These are phyloP conservation scores for Withania somnifera DNA, from an alignment of 305 asterid species.

Conservation along the genomic window DNA sequence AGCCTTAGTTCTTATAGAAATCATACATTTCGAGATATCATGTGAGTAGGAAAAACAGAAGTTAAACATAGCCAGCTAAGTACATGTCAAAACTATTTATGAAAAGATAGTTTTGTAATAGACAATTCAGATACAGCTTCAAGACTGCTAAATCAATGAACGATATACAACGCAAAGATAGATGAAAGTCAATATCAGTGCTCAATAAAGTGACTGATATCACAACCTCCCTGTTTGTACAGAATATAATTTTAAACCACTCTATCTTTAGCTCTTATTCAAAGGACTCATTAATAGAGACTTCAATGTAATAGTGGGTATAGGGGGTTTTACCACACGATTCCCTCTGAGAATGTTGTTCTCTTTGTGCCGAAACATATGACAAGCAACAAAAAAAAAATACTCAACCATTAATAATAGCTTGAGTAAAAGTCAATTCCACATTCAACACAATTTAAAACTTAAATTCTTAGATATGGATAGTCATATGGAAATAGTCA, in stretches of 20 bases:
- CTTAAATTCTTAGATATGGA: not conserved
- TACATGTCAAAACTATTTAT: not conserved
- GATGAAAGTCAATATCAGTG: not conserved
- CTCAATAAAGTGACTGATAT: not conserved
- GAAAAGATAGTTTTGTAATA: not conserved
- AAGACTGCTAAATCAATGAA: not conserved
- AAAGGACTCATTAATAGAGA: not conserved
- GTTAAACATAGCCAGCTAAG: too few species aligned
- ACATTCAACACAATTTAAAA: conserved; percentile 49
- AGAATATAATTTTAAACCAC: not conserved
- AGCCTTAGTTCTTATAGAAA: too few species aligned
- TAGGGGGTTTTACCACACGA: conserved; percentile 33
- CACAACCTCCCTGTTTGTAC: not conserved
- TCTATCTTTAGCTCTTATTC: not conserved
- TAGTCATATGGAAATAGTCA: not conserved
- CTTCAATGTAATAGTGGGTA: not conserved
- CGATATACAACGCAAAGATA: not conserved
- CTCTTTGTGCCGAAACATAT: conserved; percentile 43
- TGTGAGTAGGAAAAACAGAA: too few species aligned
- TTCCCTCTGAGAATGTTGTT: conserved; percentile 74
- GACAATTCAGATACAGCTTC: not conserved
- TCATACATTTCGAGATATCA: too few species aligned
- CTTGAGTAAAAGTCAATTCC: conserved; percentile 78
- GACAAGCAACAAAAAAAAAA: conserved; percentile 76
- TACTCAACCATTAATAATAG: conserved; percentile 89